These are phyloP conservation scores for Aurifilum marmelostoma DNA, from an alignment of 2,329 filamentous ascomycete species.

Conservation along the genomic window DNA sequence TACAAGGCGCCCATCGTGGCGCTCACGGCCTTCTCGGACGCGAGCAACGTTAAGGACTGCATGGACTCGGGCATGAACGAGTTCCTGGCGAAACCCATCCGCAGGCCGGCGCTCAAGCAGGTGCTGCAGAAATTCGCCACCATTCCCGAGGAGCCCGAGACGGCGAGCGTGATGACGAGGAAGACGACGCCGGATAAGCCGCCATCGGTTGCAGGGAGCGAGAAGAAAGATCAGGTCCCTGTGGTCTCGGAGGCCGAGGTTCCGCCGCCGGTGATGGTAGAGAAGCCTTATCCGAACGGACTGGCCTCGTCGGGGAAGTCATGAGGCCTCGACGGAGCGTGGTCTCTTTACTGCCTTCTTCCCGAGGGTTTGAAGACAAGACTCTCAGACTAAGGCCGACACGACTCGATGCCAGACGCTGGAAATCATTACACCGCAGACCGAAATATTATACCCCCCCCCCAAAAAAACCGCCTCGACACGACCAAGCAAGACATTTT, in stretches of 20 bases:
- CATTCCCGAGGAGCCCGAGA: constrained; percentile 71
- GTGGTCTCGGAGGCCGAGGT: constrained; percentile 18
- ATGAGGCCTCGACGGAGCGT: background rate
- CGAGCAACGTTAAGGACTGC: constrained; percentile 84
- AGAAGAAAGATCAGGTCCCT: constrained; percentile 14
- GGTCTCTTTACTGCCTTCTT: too few relatives aligned
- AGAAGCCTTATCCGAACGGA: constrained; percentile 19
- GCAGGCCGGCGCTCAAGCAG: constrained; percentile 82
- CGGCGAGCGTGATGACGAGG: constrained; percentile 38
- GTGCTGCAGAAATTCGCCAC: constrained; percentile 84
- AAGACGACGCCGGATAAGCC: constrained; percentile 38
- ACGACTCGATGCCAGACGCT: background rate
- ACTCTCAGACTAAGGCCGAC: background rate
- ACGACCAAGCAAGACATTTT: background rate
- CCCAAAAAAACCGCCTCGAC: too few relatives aligned
- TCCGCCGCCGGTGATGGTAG: background rate
- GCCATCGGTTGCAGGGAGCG: constrained; percentile 22
- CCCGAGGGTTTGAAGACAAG: too few relatives aligned
- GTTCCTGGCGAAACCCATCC: constrained; percentile 78
- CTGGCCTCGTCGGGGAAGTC: constrained; percentile 21
- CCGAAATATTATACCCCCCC: too few relatives aligned
- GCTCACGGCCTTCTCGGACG: constrained; percentile 86
- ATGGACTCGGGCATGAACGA: constrained; percentile 92
- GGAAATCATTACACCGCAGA: background rate
- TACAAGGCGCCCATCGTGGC: constrained; percentile 89